Conservation (phyloP, 2,329 filamentous ascomycete genomes). For the Sporothrix pallida region DNA sequence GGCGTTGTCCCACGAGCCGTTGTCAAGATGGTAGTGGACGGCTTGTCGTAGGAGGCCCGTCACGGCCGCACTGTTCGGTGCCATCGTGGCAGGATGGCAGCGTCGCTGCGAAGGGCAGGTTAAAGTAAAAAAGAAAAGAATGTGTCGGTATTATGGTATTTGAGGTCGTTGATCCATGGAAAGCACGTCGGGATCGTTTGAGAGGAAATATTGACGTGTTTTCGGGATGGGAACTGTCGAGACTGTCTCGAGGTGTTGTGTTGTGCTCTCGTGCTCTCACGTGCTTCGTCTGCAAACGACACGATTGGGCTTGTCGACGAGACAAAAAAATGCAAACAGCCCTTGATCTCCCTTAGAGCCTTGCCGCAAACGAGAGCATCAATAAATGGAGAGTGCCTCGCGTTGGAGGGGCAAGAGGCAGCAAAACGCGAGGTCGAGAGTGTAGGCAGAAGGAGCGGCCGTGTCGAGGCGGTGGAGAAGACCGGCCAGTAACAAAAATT, state of each 20-base stretch:
- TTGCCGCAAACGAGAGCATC: not conserved
- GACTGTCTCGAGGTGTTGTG: not conserved
- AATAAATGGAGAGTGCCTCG: not conserved
- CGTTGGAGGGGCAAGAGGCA: not conserved
- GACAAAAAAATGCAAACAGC: conserved; percentile 12
- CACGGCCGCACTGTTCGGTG: conserved; percentile 57
- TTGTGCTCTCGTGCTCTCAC: not conserved
- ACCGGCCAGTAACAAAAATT: not conserved
- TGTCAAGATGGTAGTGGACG: conserved; percentile 79
- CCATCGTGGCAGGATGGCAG: conserved; percentile 50
- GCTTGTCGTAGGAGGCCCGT: conserved; percentile 63
- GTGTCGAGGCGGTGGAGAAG: not conserved
- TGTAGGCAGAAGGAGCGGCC: not conserved
- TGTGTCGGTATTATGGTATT: conserved; percentile 29
- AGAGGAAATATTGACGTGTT: not conserved
- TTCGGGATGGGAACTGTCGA: too few species aligned
- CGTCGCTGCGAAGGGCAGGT: not conserved
- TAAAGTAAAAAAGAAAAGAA: conserved; percentile 9
- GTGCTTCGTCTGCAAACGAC: not conserved
- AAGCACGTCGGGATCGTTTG: not conserved
- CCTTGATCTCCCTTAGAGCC: conserved; percentile 13
- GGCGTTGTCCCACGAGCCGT: conserved; percentile 85
- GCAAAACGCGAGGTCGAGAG: not conserved
- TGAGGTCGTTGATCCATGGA: conserved; percentile 37
- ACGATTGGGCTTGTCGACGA: not conserved